Evolutionary conservation across 2,329 filamentous ascomycete genomes (phyloP), one percentile per base, ranked within the genome.

Genomic region (Alternaria longipes): DNA sequence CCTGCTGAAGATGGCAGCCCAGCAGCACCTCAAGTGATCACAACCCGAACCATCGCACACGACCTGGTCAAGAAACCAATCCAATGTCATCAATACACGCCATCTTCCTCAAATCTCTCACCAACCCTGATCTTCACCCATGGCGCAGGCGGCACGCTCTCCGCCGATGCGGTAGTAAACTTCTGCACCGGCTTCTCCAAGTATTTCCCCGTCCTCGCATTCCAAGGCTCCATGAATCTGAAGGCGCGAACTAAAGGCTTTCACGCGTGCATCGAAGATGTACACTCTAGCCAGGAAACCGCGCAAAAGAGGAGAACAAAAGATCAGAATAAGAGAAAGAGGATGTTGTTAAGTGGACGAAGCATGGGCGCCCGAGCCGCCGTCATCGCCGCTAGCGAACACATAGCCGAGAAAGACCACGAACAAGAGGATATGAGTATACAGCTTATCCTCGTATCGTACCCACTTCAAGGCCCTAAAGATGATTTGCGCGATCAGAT

Each of bases 341-440:
- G 8, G 32, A 8, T 69, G 6, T 64, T 74, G 3, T 59, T 82
- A 2, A 80, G 80, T 1, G 81, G 81, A 2, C 65, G 80, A 4
- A 82, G 80, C 42, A 82, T 82, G 81, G 81, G 81, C 8, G 77
- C 81, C 9, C 71, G 81, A 16, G 81, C 81, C 5, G 81, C 81
- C 3, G 76, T 78, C 5, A 73, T 80, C 16, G 76, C 80, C 4
- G 77, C 76, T 0, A 36, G 5, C 4, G 30, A 50, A 26, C 1
- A 7, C 5, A 3, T 50, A 3, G 46, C 32, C 5, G 9, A 22
- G 3, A 2, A 38, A 1, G 32, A 38, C 5, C 6, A n/a, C 0
- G 22, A 6, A 22, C 24, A 14, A 24, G 36, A 28, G 5, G 28
- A 50, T 0, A 50, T 54, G 3, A 59, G 64, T 9, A 14, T 65